Conservation (phyloP, 306 rosid species). For the Cicer judaicum region DNA sequence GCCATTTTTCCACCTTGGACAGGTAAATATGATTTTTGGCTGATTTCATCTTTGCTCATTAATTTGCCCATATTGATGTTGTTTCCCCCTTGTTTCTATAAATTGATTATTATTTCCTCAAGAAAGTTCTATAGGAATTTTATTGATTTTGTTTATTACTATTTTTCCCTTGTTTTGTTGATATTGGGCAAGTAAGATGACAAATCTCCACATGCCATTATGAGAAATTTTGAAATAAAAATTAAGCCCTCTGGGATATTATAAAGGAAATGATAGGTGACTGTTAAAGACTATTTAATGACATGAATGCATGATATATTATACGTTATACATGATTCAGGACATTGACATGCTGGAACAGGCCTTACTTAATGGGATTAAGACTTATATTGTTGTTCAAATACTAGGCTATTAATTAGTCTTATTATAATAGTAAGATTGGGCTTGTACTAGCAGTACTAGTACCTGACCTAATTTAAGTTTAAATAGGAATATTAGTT, state of each 20-base stretch:
- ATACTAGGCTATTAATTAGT: background rate
- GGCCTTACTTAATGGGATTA: background rate
- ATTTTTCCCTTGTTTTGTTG: background rate
- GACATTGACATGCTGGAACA: background rate
- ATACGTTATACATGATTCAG: background rate
- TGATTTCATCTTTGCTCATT: conserved; percentile 27
- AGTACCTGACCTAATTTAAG: background rate
- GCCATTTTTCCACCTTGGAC: conserved; percentile 81
- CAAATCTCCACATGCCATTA: background rate
- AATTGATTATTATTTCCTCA: conserved; percentile 19
- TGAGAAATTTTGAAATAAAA: conserved; percentile 3
- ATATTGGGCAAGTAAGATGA: background rate
- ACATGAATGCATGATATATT: background rate
- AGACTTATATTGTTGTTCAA: conserved; percentile 1
- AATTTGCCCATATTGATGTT: conserved; percentile 15
- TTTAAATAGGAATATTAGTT: background rate
- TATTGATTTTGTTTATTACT: background rate
- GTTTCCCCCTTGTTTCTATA: conserved; percentile 9
- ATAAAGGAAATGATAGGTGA: background rate
- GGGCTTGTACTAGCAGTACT: background rate
- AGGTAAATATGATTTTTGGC: conserved; percentile 56
- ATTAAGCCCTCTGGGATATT: background rate
- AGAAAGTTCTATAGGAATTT: conserved; percentile 1
- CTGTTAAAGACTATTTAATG: background rate
- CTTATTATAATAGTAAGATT: background rate